Base-by-base conservation (phyloP, 768 basidiomycete genomes). In the Suillus clintonianus region DNA sequence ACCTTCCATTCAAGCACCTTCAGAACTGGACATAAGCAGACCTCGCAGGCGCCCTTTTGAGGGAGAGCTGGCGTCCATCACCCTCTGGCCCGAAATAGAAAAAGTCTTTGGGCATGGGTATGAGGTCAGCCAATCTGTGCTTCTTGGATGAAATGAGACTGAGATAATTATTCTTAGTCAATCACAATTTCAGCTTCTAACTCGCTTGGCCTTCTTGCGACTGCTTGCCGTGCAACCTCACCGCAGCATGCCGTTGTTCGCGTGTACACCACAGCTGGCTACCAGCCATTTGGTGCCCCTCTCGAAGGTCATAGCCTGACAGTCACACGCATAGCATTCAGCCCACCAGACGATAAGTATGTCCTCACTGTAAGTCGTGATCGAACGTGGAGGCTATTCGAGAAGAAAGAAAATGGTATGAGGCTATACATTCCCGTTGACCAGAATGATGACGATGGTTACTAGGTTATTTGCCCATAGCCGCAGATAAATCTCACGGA, bases 91-190 rank as follows among this genome's bases (percentile, higher is more conserved):
- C 0, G 97, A 99, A 78, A 80, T 88, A 1, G 97, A 99, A 70
- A 99, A 99, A 74, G 82, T 99, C 0, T 99, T 97, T 74, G 97
- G 97, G 5, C 97, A 99, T 75, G 95, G 97, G 47, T 99, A 98
- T 70, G 97, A 99, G 85, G 94, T 91, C 64, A 59, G 78, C 54
- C n/a, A 22, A 63, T 36, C 19, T 6, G 54, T 67, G n/a, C 30
- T 2, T 60, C 24, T 50, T 37, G 3, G 11, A n/a, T 62, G 41
- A 43, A 59, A 39, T 34, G 19, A 15, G 32, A 48, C 22, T 34
- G 27, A 65, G 34, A 47, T 53, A 37, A 15, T 42, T 57, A 51
- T 47, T 6, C 56, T 15, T 63, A 97, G 94, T 90, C 92, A 9
- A 91, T 96, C 54, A 85, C 91, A 0, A 78, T 98, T 13, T 87